phyloP scores from a whole-genome alignment of 2,329 filamentous ascomycete species.

The Cladobotryum protrusum region DNA sequence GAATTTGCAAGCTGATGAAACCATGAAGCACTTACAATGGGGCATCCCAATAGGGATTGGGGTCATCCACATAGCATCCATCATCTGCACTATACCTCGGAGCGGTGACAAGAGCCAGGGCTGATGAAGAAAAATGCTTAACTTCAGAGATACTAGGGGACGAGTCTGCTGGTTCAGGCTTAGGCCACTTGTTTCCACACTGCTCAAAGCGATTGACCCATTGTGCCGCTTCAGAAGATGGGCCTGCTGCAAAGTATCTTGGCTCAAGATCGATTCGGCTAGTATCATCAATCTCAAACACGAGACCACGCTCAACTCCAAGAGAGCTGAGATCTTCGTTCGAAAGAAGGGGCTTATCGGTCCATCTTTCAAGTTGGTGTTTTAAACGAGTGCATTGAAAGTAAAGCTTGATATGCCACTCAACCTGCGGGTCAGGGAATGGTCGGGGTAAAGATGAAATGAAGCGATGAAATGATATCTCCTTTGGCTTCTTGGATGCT shows the following conservation, averaged over 20 bases:
- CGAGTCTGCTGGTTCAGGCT: neutral
- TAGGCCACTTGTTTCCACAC: neutral
- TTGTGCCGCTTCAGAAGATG: neutral
- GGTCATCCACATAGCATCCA: no score
- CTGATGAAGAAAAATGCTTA: no score
- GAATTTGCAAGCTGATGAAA: no score
- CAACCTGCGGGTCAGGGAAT: neutral
- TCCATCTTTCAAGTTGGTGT: neutral
- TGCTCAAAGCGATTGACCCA: neutral
- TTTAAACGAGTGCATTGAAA: neutral
- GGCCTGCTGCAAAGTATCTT: neutral
- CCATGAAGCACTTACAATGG: no score
- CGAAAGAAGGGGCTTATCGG: neutral
- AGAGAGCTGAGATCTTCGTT: neutral
- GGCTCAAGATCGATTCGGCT: neutral
- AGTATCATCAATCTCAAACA: neutral
- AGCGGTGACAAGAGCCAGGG: no score
- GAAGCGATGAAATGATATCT: neutral
- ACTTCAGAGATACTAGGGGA: no score
- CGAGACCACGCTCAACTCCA: neutral
- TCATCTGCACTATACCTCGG: no score
- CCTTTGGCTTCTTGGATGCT: neutral
- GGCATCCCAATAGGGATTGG: no score
- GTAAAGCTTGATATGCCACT: constrained; percentile 1
- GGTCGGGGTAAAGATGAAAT: neutral